A percentile compares a stretch with the other conserved stretches of the same genome.
Conservation (phyloP, 345 rosid genomes). For the rapeseed (Brassica napus) region DNA sequence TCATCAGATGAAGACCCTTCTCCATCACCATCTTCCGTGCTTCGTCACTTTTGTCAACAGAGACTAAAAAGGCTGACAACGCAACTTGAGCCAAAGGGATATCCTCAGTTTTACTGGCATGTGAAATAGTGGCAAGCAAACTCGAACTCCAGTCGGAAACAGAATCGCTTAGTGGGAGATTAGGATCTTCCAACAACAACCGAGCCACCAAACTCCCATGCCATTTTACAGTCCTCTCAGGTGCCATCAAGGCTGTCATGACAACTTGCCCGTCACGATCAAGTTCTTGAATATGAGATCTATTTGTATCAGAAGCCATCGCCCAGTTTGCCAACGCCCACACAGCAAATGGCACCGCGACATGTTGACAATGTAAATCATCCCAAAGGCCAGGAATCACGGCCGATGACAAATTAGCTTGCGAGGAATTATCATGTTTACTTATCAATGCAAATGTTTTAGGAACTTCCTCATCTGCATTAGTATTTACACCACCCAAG, state of each 20-base stretch:
- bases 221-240: conserved; percentile 99
- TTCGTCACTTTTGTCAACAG: conserved; percentile 74
- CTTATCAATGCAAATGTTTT: conserved; percentile 53
- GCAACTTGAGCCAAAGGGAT: conserved; percentile 78
- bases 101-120: conserved; percentile 83
- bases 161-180: conserved; percentile 78
- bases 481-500: conserved; percentile 49
- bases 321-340: conserved; percentile 99
- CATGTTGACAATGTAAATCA: conserved; percentile 95
- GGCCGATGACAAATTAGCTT: conserved; percentile 64
- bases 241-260: conserved; percentile 85
- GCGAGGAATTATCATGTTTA: conserved; percentile 59
- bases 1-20: conserved; percentile 84
- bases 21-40: conserved; percentile 70
- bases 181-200: conserved; percentile 77
- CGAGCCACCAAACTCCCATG: conserved; percentile 94
- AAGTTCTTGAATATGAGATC: conserved; percentile 83
- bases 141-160: conserved; percentile 91
- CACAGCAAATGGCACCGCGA: conserved; percentile 98
- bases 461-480: conserved; percentile 39
- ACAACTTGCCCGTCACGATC: conserved; percentile 88
- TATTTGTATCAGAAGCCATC: conserved; percentile 80
- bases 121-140: conserved; percentile 79
- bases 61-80: conserved; percentile 78
- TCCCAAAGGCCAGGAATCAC: conserved; percentile 99